phyloP scores from a whole-genome alignment of 1,284 basidiomycete species.

The Puccinia polysora region DNA sequence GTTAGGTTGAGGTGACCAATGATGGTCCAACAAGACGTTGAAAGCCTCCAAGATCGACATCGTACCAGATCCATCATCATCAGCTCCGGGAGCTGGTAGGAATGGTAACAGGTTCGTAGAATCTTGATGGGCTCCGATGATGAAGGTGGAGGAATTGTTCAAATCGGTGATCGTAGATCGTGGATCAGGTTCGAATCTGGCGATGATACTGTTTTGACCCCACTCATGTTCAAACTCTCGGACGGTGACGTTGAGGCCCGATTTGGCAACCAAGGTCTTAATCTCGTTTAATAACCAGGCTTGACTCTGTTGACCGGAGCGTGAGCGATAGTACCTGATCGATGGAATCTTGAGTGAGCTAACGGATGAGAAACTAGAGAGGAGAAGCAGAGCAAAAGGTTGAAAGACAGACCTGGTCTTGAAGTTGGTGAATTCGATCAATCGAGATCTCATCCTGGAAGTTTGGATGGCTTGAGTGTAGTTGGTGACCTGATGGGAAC shows the following conservation, averaged over 20 bases:
- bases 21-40: constrained; percentile 63
- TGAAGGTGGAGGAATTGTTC: constrained; percentile 48
- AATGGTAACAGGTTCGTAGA: constrained; percentile 61
- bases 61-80: constrained; percentile 85
- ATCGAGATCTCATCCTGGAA: constrained; percentile 12
- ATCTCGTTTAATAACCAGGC: constrained; percentile 74
- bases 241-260: constrained; percentile 61
- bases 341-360: constrained; percentile 52
- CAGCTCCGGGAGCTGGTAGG: constrained; percentile 69
- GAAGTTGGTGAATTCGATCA: constrained; percentile 27
- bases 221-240: constrained; percentile 80
- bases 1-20: constrained; percentile 69
- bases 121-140: constrained; percentile 55
- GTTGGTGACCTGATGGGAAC: constrained; percentile 22
- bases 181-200: constrained; percentile 55
- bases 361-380: constrained; percentile 63
- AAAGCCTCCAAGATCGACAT: constrained; percentile 89
- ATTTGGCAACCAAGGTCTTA: constrained; percentile 58
- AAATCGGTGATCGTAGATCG: constrained; percentile 38
- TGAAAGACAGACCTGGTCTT: constrained; percentile 44
- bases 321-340: constrained; percentile 56
- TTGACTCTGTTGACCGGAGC: constrained; percentile 71
- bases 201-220: constrained; percentile 84
- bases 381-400: constrained; percentile 56
- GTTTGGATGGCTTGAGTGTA: background rate